Percentiles rank a stretch among this genome's conserved stretches.
Conservation (phyloP, 306 rosid genomes). For the Cucurbita maxima region DNA sequence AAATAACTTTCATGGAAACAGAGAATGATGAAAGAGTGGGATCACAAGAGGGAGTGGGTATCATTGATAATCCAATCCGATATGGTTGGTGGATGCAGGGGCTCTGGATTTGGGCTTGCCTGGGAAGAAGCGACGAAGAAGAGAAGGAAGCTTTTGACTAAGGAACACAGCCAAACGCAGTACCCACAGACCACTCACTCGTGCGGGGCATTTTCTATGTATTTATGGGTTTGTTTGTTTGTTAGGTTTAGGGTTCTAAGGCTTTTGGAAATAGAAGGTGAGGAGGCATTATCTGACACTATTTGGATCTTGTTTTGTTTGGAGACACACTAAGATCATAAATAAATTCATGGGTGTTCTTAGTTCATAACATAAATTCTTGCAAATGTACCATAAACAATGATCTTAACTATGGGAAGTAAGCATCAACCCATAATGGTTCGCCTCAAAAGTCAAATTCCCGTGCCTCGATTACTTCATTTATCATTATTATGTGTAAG, state of each 20-base stretch:
- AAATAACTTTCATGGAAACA: too few relatives aligned
- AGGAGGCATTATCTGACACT: neutral
- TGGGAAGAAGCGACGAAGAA: slow-evolving; percentile 9
- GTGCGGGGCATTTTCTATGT: neutral
- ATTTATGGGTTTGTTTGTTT: neutral
- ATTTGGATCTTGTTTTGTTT: neutral
- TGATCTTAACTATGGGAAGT: too few relatives aligned
- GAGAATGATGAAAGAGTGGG: neutral
- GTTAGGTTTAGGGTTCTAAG: neutral
- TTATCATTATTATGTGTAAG: too few relatives aligned
- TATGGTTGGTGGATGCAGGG: slow-evolving; percentile 2
- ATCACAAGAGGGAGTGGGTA: neutral
- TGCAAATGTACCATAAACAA: too few relatives aligned
- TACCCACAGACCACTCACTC: slow-evolving; percentile 1
- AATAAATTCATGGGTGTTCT: too few relatives aligned
- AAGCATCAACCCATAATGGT: too few relatives aligned
- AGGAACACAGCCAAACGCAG: neutral
- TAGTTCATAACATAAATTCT: too few relatives aligned
- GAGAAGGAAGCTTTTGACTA: neutral
- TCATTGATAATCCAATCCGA: neutral
- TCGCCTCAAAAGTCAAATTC: too few relatives aligned
- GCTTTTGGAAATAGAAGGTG: neutral
- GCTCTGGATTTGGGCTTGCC: neutral
- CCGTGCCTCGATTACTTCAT: too few relatives aligned
- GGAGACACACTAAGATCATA: too few relatives aligned